Evolutionary conservation across 345 rosid species (phyloP), one percentile per base, ranked within the genome.

Genomic region (Anacardium occidentale): DNA sequence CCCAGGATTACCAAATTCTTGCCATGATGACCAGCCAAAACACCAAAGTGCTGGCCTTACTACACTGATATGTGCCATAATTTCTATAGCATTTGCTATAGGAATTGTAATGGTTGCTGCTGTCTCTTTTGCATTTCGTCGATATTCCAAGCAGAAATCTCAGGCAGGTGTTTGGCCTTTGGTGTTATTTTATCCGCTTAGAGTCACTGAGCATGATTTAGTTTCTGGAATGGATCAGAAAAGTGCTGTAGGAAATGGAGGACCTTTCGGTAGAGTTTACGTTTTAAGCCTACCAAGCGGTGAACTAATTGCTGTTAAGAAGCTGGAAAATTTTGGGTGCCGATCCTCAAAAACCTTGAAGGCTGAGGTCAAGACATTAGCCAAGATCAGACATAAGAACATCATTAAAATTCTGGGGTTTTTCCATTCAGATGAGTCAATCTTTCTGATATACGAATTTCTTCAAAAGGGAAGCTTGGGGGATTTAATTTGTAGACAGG

Each of bases 371-470:
- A 94, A 91, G 93, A 90, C 84, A 73, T 67, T 94, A 56, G 97
- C 93, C 64, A 91, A 91, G 85, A 88, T 86, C 54, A 81, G 96
- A 78, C 94, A 93, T 61, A 93, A 87, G 90, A 93, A 87, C 86
- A 82, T 88, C 37, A 77, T 79, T 12, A 88, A 86, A 78, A 71
- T 93, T 80, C 91, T 93, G 57, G 98, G 98, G 15, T 90, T 87
- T 75, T 93, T 88, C 84, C 80, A 88, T 83, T 91, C 94, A 0
- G 90, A 90, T 24, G 94, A 86, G 73, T 82, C 88, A 0, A 79
- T 94, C 68, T 86, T 91, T 80, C 82, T 91, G 73, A 90, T 94
- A 66, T 90, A 85, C 59, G 96, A 94, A 68, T 84, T 84, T 75
- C 58, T 90, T 37, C 82, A 84, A 40, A 87, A 82, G 55, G 96